Base-by-base conservation (phyloP, 441 rosid genomes). In the Capsella rubella region DNA sequence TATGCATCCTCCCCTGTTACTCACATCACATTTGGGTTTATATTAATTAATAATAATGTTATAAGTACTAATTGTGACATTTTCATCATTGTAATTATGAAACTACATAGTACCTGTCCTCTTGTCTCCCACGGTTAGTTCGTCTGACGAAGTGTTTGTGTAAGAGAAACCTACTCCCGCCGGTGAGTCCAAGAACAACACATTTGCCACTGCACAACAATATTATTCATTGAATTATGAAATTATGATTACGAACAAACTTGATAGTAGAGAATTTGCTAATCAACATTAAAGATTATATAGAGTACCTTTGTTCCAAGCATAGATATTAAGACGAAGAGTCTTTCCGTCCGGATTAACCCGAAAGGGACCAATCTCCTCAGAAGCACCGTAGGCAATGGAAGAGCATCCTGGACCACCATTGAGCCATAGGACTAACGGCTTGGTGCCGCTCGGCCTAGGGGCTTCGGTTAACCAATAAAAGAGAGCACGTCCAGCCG, bases 351-450 rank as follows among this genome's bases (percentile, higher is more conserved):
- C 80, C 4, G 83, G 70, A 52, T 73, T 73, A 6, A 84, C 83
- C 1, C 87, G 78, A 74, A 88, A 88, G 1, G 93, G 93, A 32
- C 93, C 93, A 16, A 88, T 81, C 73, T 88, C 93, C 62, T 88
- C 90, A 0, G 88, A 84, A 37, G 89, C 89, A 46, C 93, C 89
- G 0, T 82, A 85, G 3, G 87, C 93, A 29, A 85, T 74, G 0
- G 93, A 88, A 0, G 93, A 88, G 51, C 90, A 88, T 13, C 93
- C 89, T 0, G 90, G 90, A 60, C 93, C 93, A 34, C 97, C 98
- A 66, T 91, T 93, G 70, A 93, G 95, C 98, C 98, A 90, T 18
- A 91, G 50, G 11, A 94, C 85, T 27, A 92, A 50, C 0, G 96
- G 97, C 78, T 70, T 87, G 0, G 78, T 70, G 0, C n/a, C 31